Percentiles rank a stretch among this genome's conserved stretches.
Conservation (phyloP, 169 alveolate species). For the Babesia caballi region DNA sequence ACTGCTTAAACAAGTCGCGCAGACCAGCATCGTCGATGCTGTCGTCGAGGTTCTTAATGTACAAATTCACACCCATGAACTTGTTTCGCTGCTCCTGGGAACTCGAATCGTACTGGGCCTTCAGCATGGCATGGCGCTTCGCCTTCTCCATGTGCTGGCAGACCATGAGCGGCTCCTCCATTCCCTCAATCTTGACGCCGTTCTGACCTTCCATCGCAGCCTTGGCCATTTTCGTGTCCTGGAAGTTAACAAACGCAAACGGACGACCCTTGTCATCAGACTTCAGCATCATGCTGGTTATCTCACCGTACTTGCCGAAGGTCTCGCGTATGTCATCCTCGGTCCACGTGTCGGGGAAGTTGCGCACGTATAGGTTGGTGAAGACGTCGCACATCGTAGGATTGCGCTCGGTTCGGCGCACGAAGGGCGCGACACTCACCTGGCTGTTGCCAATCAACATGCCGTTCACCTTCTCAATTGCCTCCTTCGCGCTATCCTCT, state of each 20-base stretch:
- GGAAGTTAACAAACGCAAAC: constrained; percentile 87
- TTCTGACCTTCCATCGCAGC: constrained; percentile 85
- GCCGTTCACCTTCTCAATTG: constrained; percentile 89
- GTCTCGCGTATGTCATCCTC: constrained; percentile 74
- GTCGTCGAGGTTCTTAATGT: constrained; percentile 90
- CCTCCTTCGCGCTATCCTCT: constrained; percentile 90
- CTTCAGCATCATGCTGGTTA: constrained; percentile 82
- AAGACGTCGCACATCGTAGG: constrained; percentile 56
- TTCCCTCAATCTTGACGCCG: constrained; percentile 73
- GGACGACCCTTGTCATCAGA: constrained; percentile 84
- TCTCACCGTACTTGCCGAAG: constrained; percentile 86
- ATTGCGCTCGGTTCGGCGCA: constrained; percentile 80
- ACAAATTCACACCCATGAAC: constrained; percentile 86
- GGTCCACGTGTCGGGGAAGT: constrained; percentile 87
- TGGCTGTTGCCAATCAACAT: constrained; percentile 87
- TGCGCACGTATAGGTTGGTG: constrained; percentile 90
- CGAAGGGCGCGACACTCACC: constrained; percentile 88
- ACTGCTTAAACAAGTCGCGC: constrained; percentile 84
- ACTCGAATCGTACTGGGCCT: constrained; percentile 80
- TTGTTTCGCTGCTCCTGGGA: constrained; percentile 69
- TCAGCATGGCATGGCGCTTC: constrained; percentile 84
- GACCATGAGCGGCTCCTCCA: constrained; percentile 79
- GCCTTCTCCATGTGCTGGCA: constrained; percentile 88
- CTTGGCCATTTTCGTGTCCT: constrained; percentile 82
- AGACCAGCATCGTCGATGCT: constrained; percentile 84